These are phyloP conservation scores for Ajuga chamaepitys DNA, from an alignment of 257 asterid genomes.

Conservation along the genomic window DNA sequence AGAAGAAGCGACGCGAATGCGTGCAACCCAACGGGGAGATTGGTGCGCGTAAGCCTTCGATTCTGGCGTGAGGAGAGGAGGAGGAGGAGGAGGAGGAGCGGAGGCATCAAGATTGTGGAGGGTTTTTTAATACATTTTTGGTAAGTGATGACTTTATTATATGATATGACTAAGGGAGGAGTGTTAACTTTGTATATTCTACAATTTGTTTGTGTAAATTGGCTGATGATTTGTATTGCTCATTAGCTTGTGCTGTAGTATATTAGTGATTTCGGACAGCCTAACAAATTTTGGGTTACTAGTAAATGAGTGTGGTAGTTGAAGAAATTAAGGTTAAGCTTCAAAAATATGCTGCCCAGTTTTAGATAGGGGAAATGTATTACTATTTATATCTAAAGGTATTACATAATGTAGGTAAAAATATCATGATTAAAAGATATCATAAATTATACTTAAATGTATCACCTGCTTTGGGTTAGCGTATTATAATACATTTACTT, in stretches of 20 bases:
- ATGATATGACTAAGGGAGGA: background rate
- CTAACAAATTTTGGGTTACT: background rate
- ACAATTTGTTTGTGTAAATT: background rate
- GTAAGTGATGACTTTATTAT: background rate
- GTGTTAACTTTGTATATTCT: background rate
- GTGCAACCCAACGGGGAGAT: conserved; percentile 28
- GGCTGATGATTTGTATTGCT: conserved; percentile 15
- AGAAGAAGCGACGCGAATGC: conserved; percentile 34
- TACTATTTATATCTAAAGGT: too few relatives aligned
- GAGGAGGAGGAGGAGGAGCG: background rate
- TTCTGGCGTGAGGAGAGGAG: conserved; percentile 35
- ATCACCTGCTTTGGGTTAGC: too few relatives aligned
- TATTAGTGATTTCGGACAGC: conserved; percentile 4
- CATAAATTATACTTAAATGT: too few relatives aligned
- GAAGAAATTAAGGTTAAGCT: too few relatives aligned
- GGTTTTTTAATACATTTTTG: too few relatives aligned
- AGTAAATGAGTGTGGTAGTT: too few relatives aligned
- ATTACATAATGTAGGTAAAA: too few relatives aligned
- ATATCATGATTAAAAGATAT: too few relatives aligned
- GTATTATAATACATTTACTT: too few relatives aligned
- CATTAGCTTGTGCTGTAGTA: conserved; percentile 8
- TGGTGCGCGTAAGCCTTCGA: conserved; percentile 33
- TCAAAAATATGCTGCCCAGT: too few relatives aligned
- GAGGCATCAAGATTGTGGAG: too few relatives aligned
- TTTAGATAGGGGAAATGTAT: too few relatives aligned